phyloP scores from a whole-genome alignment of 768 basidiomycete genomes.

The Lactarius tabidus region DNA sequence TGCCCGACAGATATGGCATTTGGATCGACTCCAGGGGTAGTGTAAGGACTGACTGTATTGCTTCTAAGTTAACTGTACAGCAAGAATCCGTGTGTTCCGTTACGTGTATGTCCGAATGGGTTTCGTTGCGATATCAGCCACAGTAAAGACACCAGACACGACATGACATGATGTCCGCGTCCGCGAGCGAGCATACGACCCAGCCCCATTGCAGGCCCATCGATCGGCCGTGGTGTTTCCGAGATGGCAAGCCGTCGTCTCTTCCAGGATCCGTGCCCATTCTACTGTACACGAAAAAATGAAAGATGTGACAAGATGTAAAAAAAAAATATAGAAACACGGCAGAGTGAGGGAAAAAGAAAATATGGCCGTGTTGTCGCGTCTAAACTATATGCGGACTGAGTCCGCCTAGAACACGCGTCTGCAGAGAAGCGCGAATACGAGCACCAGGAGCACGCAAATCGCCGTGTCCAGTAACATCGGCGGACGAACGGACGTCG shows the following conservation, averaged over 20 bases:
- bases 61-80: background rate
- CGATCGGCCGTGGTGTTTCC: background rate
- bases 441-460: constrained; percentile 63
- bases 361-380: too few species aligned
- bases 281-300: background rate
- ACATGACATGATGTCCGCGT: too few species aligned
- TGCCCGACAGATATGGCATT: background rate
- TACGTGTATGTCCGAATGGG: background rate
- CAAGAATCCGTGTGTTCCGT: background rate
- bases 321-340: background rate
- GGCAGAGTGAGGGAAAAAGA: background rate
- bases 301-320: background rate
- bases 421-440: constrained; percentile 64
- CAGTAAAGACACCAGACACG: too few species aligned
- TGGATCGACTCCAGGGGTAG: background rate
- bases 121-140: background rate
- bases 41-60: background rate
- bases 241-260: background rate
- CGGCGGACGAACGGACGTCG: constrained; percentile 41
- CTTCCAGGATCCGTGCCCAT: background rate
- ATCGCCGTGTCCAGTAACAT: constrained; percentile 71
- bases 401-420: constrained; percentile 39
- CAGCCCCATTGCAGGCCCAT: too few species aligned
- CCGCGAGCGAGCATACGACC: too few species aligned
- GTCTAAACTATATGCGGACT: background rate